Conservation (phyloP, 2,329 filamentous ascomycete species). For the Ophiostoma sp. region DNA sequence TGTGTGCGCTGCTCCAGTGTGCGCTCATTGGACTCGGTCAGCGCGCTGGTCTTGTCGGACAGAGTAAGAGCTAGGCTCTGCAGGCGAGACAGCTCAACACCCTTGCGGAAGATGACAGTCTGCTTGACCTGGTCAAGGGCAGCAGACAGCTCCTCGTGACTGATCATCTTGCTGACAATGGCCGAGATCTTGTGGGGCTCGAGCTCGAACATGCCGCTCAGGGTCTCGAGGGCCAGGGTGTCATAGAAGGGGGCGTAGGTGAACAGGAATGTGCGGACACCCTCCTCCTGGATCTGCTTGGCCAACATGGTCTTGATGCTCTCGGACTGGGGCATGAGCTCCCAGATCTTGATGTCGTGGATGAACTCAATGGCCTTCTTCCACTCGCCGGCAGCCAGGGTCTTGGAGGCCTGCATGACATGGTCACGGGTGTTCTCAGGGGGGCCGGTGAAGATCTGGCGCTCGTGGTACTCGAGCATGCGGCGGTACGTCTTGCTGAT, state of each 20-base stretch:
- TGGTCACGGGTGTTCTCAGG: constrained; percentile 98
- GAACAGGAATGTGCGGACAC: constrained; percentile 95
- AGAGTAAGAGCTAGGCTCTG: constrained; percentile 92
- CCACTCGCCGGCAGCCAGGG: constrained; percentile 94
- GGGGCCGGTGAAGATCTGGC: constrained; percentile 96
- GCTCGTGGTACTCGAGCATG: constrained; percentile 98
- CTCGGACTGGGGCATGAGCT: constrained; percentile 85
- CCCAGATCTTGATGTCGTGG: constrained; percentile 99
- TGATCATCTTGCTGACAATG: constrained; percentile 98
- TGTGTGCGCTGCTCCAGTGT: constrained; percentile 95
- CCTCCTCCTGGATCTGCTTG: constrained; percentile 97
- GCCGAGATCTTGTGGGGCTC: constrained; percentile 85
- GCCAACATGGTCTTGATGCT: constrained; percentile 97
- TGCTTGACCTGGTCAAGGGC: constrained; percentile 96
- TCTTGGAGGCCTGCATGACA: constrained; percentile 98
- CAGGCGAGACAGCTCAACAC: constrained; percentile 91
- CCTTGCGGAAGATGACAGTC: constrained; percentile 98
- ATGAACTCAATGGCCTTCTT: constrained; percentile 93
- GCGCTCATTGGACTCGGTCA: constrained; percentile 96
- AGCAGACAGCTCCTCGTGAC: constrained; percentile 93
- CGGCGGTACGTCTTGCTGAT: constrained; percentile 99
- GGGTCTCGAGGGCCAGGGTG: constrained; percentile 78
- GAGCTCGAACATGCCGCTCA: constrained; percentile 94
- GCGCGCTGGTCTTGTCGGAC: constrained; percentile 89
- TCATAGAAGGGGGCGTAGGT: constrained; percentile 99